Base-by-base conservation (phyloP, 495 filamentous ascomycete species). In the Elasticomyces elasticus region DNA sequence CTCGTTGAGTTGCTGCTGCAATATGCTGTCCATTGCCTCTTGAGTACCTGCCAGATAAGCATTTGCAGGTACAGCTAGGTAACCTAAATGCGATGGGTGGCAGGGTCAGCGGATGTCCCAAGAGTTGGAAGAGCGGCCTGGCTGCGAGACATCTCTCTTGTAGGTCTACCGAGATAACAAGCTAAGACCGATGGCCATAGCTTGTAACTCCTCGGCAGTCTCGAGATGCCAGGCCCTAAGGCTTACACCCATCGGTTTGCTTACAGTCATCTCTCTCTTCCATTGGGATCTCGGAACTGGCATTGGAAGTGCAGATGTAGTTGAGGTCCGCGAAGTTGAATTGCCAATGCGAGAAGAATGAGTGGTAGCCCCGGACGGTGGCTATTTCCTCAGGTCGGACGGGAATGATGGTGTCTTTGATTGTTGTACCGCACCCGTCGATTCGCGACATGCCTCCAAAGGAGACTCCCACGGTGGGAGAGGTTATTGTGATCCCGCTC, bases 251-350 rank as follows among this genome's bases (percentile, higher is more conserved):
- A n/a, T n/a, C n/a, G n/a, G n/a, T n/a, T n/a, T n/a, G n/a, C n/a
- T n/a, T n/a, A n/a, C n/a, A n/a, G n/a, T n/a, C n/a, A n/a, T n/a
- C n/a, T n/a, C n/a, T n/a, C n/a, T n/a, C n/a, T n/a, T n/a, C n/a
- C n/a, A n/a, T n/a, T n/a, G n/a, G n/a, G n/a, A n/a, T n/a, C n/a
- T n/a, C n/a, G n/a, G n/a, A n/a, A n/a, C n/a, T 43, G 40, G 9
- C 19, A 23, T 43, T 43, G 9, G 6, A 7, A 6, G 19, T 43
- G 40, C 40, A 43, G n/a, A 10, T 17, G n/a, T 10, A 10, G 40
- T 43, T 43, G 40, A 43, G 40, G 19, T 43, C 40, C n/a, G 40
- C 40, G 19, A 17, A 43, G n/a, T 43, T 43, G 40, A 43, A 43
- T 17, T 17, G 40, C 40, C 9, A 6, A 23, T 43, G n/a, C 6